Base-by-base conservation (phyloP, 148 eudicot genomes). In the Rhododendron ovatum region DNA sequence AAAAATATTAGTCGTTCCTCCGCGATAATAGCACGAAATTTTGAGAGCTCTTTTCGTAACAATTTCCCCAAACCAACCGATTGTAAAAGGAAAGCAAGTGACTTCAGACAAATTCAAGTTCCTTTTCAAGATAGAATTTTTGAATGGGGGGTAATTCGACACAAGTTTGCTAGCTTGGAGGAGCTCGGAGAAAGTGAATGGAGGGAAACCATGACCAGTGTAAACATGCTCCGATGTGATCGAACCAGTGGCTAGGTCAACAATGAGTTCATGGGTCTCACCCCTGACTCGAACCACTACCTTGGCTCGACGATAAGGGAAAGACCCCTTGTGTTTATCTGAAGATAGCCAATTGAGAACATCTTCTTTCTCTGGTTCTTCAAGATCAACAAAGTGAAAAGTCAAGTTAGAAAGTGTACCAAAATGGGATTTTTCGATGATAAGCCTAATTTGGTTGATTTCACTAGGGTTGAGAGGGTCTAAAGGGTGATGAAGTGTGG, bases 11-110 rank as follows among this genome's bases (percentile, higher is more conserved):
- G 92, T 89, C 0, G 96, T 96, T 7, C 95, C 96, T 78, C 88
- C 88, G 13, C 96, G 88, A 86, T 94, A 96, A 78, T 88, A 96
- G 57, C 98, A 96, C 35, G 93, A 79, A 41, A 94, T 61, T 84
- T 88, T 93, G 6, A 94, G 90, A 24, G 85, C 89, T 77, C 98
- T 90, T 84, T 74, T 85, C 0, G 93, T 86, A 17, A 86, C 89
- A 22, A 30, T 20, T 86, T 96, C 98, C 18, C 98, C 98, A 7
- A 86, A 96, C 98, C 98, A 94, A 43, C 98, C 98, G 33, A 89
- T 87, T 10, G 96, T 92, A 13, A 92, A 85, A 22, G 98, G 98
- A 35, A 96, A n/a, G 80, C 98, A 96, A 15, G 95, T 93, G 50
- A 94, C 91, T 89, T 96, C 94, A 1, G 98, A 94, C 26, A 88